Conservation (phyloP, 768 basidiomycete genomes). For the Chalciporus piperatus region DNA sequence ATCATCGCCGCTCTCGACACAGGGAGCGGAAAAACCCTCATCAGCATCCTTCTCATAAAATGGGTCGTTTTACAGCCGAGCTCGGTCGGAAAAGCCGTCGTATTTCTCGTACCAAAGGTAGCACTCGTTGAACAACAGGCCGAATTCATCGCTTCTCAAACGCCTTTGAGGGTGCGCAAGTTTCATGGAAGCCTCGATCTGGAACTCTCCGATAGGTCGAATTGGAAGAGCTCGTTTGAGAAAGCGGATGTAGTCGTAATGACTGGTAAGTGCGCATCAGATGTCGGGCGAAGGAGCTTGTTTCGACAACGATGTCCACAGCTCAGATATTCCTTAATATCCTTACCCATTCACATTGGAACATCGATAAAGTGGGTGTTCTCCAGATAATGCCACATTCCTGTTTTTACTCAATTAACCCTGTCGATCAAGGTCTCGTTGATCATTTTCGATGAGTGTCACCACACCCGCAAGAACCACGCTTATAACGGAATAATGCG, state of each 20-base stretch:
- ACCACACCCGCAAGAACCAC: conserved; percentile 55
- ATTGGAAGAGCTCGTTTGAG: conserved; percentile 65
- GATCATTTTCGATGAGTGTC: conserved; percentile 57
- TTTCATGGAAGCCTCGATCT: conserved; percentile 72
- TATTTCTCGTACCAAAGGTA: conserved; percentile 85
- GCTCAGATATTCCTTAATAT: conserved; percentile 83
- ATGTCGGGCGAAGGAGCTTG: neutral
- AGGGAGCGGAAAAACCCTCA: conserved; percentile 60
- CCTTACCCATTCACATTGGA: conserved; percentile 80
- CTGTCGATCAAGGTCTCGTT: conserved; percentile 44
- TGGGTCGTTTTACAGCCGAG: conserved; percentile 59
- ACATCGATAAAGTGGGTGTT: conserved; percentile 51
- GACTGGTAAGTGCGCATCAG: conserved; percentile 56
- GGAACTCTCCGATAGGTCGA: conserved; percentile 60
- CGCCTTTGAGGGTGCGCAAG: conserved; percentile 63
- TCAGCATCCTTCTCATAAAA: conserved; percentile 65
- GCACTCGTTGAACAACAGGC: conserved; percentile 83
- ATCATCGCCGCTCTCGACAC: conserved; percentile 60
- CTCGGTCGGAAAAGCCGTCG: conserved; percentile 55
- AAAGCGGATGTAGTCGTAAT: conserved; percentile 77
- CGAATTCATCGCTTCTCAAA: conserved; percentile 60
- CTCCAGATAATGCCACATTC: neutral
- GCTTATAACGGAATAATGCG: conserved; percentile 59
- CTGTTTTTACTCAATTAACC: neutral
- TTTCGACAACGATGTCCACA: conserved; percentile 25